Base-by-base conservation (phyloP, 2,329 filamentous ascomycete species). In the Beauveria sp. region DNA sequence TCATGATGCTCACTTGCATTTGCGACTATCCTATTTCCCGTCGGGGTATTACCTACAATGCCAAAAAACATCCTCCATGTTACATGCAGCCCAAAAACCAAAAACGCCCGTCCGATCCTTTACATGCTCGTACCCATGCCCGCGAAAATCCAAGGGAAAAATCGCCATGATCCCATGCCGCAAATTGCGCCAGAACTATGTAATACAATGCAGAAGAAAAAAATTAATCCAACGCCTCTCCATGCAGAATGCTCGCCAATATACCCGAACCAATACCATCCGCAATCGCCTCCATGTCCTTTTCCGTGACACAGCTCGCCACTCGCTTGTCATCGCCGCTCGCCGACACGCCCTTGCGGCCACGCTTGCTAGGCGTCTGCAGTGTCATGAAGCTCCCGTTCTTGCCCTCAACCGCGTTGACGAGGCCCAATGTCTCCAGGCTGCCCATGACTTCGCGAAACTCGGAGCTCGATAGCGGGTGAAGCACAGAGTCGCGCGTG, bases 361-460 rank as follows among this genome's bases (percentile, higher is more conserved):
- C 82, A 59, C 85, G 85, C 69, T 88, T 89, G 66, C 88, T 89
- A 1, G 90, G 90, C 9, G 89, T 91, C 64, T 86, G 85, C 38
- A 84, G 70, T 69, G 78, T 76, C 49, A 83, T 75, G 70, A 89
- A 87, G 65, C 82, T 90, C 51, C 85, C 89, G 55, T 78, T 88
- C 78, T 83, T 91, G 67, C 78, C 90, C 77, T 82, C 91, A 71
- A 77, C 90, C 69, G 75, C 87, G 74, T 72, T 88, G 6, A 97
- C 81, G 24, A 98, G 78, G 1, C 91, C 93, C 52, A 96, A 77
- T 0, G 93, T 95, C 77, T 99, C 95, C 58, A 99, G 76, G 67
- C 91, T 96, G 42, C 89, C 87, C 22, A 97, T 81, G 5, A 99
- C 93, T 74, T 99, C 95, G 62, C 92, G 86, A 74, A 99, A 99